Evolutionary conservation across 495 filamentous ascomycete genomes (phyloP).

Genomic region (Penicillium ochrochloron): DNA sequence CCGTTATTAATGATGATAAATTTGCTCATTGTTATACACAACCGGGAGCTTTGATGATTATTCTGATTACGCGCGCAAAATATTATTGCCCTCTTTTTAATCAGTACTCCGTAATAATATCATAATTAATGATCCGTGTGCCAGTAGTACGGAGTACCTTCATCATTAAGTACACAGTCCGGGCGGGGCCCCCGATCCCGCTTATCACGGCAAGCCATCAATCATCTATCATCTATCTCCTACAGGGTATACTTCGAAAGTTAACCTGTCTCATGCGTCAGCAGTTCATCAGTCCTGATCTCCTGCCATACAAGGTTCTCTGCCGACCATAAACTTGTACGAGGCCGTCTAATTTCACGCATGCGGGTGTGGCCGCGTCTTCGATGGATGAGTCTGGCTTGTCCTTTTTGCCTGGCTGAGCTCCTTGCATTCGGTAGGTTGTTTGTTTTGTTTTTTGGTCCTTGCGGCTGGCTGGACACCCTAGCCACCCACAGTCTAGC

Average conservation of each 20-base stretch:
- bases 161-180: slow-evolving; percentile 29
- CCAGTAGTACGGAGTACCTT: not conserved
- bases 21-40: not conserved
- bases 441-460: slow-evolving; percentile 12
- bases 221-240: slow-evolving; percentile 13
- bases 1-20: not conserved
- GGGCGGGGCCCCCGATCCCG: slow-evolving; percentile 27
- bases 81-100: not conserved
- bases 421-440: slow-evolving; percentile 32
- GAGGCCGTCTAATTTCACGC: not conserved
- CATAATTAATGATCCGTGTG: not conserved
- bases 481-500: not conserved
- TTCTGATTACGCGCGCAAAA: not conserved
- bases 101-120: not conserved
- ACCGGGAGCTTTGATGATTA: not conserved
- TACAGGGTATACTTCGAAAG: not conserved
- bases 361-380: not conserved
- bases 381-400: slow-evolving; percentile 15
- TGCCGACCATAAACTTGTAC: not conserved
- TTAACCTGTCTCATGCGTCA: slow-evolving; percentile 30
- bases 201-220: slow-evolving; percentile 20
- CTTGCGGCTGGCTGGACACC: slow-evolving; percentile 22
- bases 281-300: slow-evolving; percentile 3
- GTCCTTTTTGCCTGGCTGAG: slow-evolving; percentile 23
- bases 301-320: not conserved